Evolutionary conservation across 1,284 basidiomycete genomes (phyloP).

Genomic region (Calocybe gambosa): DNA sequence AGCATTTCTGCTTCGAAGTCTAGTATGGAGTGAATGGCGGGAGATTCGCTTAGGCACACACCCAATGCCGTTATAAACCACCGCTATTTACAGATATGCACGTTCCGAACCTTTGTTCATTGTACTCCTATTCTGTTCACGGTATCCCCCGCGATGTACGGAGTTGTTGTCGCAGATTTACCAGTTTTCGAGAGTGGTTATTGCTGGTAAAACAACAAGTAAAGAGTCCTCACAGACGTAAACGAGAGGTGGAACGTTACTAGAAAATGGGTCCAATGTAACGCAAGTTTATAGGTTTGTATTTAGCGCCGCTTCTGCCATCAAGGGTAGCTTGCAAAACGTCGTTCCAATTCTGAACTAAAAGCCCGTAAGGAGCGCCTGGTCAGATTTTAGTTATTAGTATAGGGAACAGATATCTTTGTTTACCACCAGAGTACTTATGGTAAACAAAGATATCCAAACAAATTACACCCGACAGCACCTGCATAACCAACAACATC

Average conservation of each 20-base stretch:
- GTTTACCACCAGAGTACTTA: constrained; percentile 4
- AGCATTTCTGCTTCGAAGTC: too few relatives aligned
- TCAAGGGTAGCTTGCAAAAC: constrained; percentile 27
- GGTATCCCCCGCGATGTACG: constrained; percentile 22
- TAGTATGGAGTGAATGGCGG: too few relatives aligned
- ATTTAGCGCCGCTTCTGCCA: constrained; percentile 20
- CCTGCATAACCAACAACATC: constrained; percentile 14
- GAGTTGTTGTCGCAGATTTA: constrained; percentile 20
- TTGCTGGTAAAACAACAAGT: neutral
- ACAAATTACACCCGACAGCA: constrained; percentile 24
- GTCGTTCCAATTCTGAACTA: constrained; percentile 25
- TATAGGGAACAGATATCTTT: too few relatives aligned
- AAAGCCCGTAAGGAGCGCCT: constrained; percentile 27
- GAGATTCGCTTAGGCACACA: too few relatives aligned
- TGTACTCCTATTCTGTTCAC: too few relatives aligned
- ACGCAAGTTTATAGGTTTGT: neutral
- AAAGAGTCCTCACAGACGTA: constrained; percentile 13
- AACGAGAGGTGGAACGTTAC: constrained; percentile 26
- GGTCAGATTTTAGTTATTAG: too few relatives aligned
- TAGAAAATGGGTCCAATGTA: too few relatives aligned
- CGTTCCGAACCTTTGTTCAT: too few relatives aligned
- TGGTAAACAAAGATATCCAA: constrained; percentile 25
- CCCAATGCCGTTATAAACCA: too few relatives aligned
- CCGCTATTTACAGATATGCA: too few relatives aligned
- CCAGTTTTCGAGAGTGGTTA: constrained; percentile 23